These are phyloP conservation scores for Xerocomellus intermedius DNA, from an alignment of 768 basidiomycete species.

Conservation along the genomic window DNA sequence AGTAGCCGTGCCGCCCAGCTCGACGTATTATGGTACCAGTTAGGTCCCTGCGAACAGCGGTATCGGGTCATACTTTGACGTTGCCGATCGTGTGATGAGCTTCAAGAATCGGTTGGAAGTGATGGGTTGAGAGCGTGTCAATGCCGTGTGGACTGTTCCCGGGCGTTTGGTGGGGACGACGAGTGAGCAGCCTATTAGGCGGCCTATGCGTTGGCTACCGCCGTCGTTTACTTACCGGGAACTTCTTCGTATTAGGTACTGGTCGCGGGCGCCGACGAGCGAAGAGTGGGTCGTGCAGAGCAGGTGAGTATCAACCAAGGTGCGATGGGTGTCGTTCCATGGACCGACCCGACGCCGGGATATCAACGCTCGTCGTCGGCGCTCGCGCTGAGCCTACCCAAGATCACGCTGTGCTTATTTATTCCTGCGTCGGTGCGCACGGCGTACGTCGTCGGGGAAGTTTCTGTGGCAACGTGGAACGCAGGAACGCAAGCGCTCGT, in stretches of 20 bases:
- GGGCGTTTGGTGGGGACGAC: constrained; percentile 56
- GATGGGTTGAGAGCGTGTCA: constrained; percentile 66
- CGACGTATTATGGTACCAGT: constrained; percentile 14
- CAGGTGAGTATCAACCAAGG: constrained; percentile 69
- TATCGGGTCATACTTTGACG: constrained; percentile 61
- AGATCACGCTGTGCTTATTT: constrained; percentile 48
- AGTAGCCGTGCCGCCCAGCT: constrained; percentile 26
- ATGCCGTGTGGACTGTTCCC: constrained; percentile 81
- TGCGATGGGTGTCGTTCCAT: constrained; percentile 48
- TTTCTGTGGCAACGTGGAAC: constrained; percentile 55
- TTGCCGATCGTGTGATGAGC: constrained; percentile 64
- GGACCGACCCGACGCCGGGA: constrained; percentile 55
- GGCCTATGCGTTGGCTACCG: background rate
- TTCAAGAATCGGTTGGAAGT: constrained; percentile 57
- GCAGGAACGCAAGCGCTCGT: constrained; percentile 41
- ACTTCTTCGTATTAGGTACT: constrained; percentile 40
- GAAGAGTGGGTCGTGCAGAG: constrained; percentile 66
- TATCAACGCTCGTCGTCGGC: constrained; percentile 43
- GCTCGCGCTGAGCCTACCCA: constrained; percentile 45
- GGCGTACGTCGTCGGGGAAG: constrained; percentile 38
- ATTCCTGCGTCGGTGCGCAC: constrained; percentile 39
- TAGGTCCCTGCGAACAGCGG: constrained; percentile 30
- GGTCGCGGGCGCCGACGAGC: constrained; percentile 63
- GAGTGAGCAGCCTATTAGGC: constrained; percentile 25
- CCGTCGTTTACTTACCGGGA: background rate